Evolutionary conservation across 2,329 filamentous ascomycete species (phyloP).

Genomic region (Beauveria scarabaeidicola): DNA sequence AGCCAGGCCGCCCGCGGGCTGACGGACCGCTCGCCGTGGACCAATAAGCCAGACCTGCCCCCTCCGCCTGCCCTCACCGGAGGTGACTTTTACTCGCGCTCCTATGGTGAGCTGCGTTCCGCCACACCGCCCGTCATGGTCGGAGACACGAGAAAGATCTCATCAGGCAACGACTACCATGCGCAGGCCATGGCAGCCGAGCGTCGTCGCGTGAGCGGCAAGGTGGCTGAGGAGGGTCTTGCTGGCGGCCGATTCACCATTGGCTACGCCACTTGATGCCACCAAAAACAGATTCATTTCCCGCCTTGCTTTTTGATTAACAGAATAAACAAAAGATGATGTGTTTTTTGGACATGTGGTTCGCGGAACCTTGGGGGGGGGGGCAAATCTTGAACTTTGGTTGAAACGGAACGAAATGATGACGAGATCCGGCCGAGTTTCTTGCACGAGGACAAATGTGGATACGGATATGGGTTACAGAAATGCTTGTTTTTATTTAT

Average conservation of each 20-base stretch:
- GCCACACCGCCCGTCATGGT: conserved; percentile 47
- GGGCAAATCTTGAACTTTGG: not conserved
- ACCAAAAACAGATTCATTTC: not conserved
- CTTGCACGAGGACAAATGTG: not conserved
- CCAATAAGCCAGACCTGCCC: conserved; percentile 23
- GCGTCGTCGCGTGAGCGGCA: conserved; percentile 61
- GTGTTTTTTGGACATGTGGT: not conserved
- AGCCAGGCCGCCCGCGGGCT: conserved; percentile 38
- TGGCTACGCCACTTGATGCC: conserved; percentile 4
- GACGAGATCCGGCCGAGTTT: not conserved
- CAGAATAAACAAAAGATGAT: not conserved
- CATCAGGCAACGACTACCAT: conserved; percentile 49
- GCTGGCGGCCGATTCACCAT: conserved; percentile 23
- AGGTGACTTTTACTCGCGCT: conserved; percentile 44
- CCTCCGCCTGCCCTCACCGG: conserved; percentile 37
- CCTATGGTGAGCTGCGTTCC: conserved; percentile 50
- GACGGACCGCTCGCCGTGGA: conserved; percentile 19
- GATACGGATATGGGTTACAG: conserved; percentile 15
- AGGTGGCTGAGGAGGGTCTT: conserved; percentile 62
- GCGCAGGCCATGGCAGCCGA: conserved; percentile 26
- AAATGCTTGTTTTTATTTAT: not conserved
- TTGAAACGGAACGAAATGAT: conserved; percentile 10
- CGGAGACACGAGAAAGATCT: conserved; percentile 43
- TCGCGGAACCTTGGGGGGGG: not conserved
- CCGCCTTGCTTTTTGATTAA: not conserved